Base-by-base conservation (phyloP, 176 grass and related monocot species). In the Musa itinerans region DNA sequence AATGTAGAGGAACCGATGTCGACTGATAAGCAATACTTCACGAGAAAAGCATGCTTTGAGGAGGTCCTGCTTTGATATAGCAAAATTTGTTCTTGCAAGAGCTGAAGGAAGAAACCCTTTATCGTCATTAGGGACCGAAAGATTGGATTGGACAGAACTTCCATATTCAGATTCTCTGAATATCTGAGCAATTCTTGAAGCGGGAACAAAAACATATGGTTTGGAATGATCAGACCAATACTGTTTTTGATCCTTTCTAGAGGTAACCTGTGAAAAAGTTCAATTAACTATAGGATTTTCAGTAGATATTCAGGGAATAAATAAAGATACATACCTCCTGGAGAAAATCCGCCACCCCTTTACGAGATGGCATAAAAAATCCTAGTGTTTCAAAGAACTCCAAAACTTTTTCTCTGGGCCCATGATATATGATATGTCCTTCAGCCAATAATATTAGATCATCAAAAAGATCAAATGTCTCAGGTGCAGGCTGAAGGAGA, bases 401-500 rank as follows among this genome's bases (percentile, higher is more conserved):
- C 3, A 89, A 62, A 66, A 82, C 81, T 82, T 58, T 63, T 11
- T 52, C 62, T 14, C 2, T 84, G n/a, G 81, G 90, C 16, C 90
- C 90, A 59, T 89, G 84, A 80, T 92, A 92, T 49, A 92, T 74
- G 34, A 92, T 89, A 52, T 86, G 76, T 27, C 90, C 90, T 86
- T 92, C 84, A 7, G 90, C 86, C 49, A 92, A 69, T 64, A 92
- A 82, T 81, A 92, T 89, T 43, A 92, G 72, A 53, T 92, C 90
- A 84, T 92, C 90, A 82, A 92, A 92, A 62, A 92, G 81, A 23
- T 81, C 84, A 86, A 92, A 92, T 65, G 90, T 89, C 81, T 92
- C 90, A 64, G 90, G 90, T 74, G 90, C 86, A 75, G 90, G 86
- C 63, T 89, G 90, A 68, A 92, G 84, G 86, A 92, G 90, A 52